These are phyloP conservation scores for Helotiales sp. DNA, from an alignment of 2,329 filamentous ascomycete genomes.

Conservation along the genomic window DNA sequence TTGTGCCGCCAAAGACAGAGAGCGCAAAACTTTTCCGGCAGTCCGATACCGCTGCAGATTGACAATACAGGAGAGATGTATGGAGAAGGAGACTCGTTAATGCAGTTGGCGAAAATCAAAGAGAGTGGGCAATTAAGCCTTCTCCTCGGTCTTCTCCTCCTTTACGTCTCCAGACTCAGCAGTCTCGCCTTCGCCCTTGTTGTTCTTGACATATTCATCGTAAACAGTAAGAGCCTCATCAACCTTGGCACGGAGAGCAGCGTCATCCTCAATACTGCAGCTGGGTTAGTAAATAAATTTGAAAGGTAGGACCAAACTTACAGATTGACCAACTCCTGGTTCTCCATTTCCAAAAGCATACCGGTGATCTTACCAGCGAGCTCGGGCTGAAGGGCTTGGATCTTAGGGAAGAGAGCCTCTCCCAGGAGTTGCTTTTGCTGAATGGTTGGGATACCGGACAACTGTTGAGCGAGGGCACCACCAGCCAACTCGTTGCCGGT, in stretches of 20 bases:
- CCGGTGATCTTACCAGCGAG: conserved; percentile 99
- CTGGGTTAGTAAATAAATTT: conserved; percentile 39
- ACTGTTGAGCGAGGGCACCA: conserved; percentile 60
- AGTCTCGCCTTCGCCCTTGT: conserved; percentile 44
- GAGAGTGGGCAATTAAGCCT: conserved; percentile 52
- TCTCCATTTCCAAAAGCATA: conserved; percentile 99
- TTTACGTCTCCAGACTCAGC: conserved; percentile 48
- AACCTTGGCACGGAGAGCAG: conserved; percentile 90
- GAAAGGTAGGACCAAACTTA: conserved; percentile 60
- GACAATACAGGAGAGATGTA: conserved; percentile 39
- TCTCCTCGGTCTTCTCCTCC: conserved; percentile 59
- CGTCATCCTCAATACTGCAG: conserved; percentile 82
- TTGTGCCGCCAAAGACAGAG: conserved; percentile 35
- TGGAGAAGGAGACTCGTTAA: conserved; percentile 31
- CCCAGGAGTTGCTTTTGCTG: conserved; percentile 99
- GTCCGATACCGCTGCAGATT: conserved; percentile 40
- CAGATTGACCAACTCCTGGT: conserved; percentile 90
- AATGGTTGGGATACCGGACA: conserved; percentile 59
- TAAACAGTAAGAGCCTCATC: conserved; percentile 97
- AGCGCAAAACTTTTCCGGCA: conserved; percentile 43
- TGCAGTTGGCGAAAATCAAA: conserved; percentile 26
- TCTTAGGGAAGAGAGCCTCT: conserved; percentile 98
- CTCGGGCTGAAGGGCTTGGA: conserved; percentile 90
- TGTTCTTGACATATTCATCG: conserved; percentile 92
- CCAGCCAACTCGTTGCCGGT: conserved; percentile 42